A percentile compares a stretch with the other conserved stretches of the same genome.
Conservation (phyloP, 129 eudicot species). For the Lactuca saligna region DNA sequence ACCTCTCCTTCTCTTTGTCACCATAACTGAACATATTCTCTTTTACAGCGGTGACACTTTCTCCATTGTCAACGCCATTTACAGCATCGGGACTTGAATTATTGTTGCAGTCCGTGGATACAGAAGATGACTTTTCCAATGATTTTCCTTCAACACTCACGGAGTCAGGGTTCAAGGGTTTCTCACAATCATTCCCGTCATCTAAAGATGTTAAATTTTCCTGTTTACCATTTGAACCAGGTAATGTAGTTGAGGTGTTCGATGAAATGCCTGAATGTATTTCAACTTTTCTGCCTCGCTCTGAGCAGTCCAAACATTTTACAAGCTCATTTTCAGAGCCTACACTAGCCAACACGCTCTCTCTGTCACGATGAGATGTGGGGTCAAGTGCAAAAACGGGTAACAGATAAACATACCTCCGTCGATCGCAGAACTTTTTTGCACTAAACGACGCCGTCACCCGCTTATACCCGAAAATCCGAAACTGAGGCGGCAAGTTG, state of each 20-base stretch:
- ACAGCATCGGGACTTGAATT: neutral
- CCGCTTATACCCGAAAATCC: slow-evolving; percentile 80
- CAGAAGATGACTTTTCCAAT: neutral
- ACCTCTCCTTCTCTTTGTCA: slow-evolving; percentile 67
- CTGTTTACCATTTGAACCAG: neutral
- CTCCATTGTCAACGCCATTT: slow-evolving; percentile 13
- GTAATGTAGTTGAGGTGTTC: slow-evolving; percentile 32
- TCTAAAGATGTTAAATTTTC: slow-evolving; percentile 13
- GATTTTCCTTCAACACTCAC: slow-evolving; percentile 20
- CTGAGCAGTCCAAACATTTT: slow-evolving; percentile 81
- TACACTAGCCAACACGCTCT: slow-evolving; percentile 74
- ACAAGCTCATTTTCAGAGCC: slow-evolving; percentile 77
- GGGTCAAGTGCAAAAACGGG: slow-evolving; percentile 83
- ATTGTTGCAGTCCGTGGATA: neutral
- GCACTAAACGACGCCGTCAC: slow-evolving; percentile 69
- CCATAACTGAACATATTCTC: slow-evolving; percentile 53
- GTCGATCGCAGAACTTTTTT: slow-evolving; percentile 75
- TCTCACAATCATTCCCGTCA: neutral
- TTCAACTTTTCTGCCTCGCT: slow-evolving; percentile 65
- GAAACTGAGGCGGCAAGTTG: slow-evolving; percentile 52
- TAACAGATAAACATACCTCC: slow-evolving; percentile 88
- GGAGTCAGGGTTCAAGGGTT: neutral
- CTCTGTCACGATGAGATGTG: slow-evolving; percentile 63
- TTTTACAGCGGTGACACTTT: slow-evolving; percentile 14
- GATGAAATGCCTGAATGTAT: slow-evolving; percentile 45